A percentile compares a stretch with the other conserved stretches of the same genome.
Conservation (phyloP, 2,329 filamentous ascomycete genomes). For the Paecilomyces formosus region DNA sequence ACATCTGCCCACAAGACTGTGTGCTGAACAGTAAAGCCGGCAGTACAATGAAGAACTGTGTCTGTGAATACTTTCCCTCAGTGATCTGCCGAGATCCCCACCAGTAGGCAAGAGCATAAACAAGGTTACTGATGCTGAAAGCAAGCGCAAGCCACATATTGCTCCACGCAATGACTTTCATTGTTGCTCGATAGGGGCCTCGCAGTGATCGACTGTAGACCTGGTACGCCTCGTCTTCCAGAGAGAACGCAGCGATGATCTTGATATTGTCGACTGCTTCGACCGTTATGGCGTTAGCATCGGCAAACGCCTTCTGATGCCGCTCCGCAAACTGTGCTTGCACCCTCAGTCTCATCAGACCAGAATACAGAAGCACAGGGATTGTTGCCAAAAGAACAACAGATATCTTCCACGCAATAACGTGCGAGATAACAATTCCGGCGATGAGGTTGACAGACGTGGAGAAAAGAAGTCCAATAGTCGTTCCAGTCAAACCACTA, state of each 20-base stretch:
- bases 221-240: conserved; percentile 36
- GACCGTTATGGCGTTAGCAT: conserved; percentile 37
- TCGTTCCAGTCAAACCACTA: conserved; percentile 58
- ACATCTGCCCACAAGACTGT: conserved; percentile 62
- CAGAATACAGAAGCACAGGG: conserved; percentile 57
- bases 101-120: conserved; percentile 67
- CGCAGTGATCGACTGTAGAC: conserved; percentile 32
- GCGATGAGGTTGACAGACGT: conserved; percentile 57
- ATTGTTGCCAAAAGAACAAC: conserved; percentile 59
- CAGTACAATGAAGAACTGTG: conserved; percentile 62
- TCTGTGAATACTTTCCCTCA: conserved; percentile 52
- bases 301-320: conserved; percentile 38
- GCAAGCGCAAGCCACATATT: conserved; percentile 29
- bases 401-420: conserved; percentile 64
- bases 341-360: conserved; percentile 58
- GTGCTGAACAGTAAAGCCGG: conserved; percentile 60
- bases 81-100: conserved; percentile 63
- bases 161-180: conserved; percentile 35
- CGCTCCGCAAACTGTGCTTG: conserved; percentile 49
- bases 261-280: conserved; percentile 41
- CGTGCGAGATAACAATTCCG: conserved; percentile 57
- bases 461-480: conserved; percentile 58
- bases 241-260: conserved; percentile 37
- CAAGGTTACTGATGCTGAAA: conserved; percentile 46
- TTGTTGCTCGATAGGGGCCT: conserved; percentile 36